phyloP scores from a whole-genome alignment of 371 early-diverging fungal genomes.

The Mortierella sp. region DNA sequence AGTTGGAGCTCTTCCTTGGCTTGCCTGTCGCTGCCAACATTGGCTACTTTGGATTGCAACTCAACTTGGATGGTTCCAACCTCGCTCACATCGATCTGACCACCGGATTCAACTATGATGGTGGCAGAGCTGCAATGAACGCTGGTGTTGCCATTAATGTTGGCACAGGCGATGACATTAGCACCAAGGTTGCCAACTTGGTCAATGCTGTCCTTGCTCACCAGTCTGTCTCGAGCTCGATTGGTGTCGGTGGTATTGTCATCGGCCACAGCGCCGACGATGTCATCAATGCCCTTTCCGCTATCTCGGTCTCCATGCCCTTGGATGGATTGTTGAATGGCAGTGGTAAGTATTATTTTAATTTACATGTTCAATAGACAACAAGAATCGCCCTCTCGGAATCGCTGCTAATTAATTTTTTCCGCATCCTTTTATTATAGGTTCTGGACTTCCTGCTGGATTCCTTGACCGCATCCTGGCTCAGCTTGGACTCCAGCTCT shows the following conservation, averaged over 20 bases:
- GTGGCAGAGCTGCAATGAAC: slow-evolving; percentile 36
- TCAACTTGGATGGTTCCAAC: slow-evolving; percentile 33
- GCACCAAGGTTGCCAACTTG: slow-evolving; percentile 37
- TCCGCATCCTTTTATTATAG: slow-evolving; percentile 1
- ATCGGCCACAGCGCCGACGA: slow-evolving; percentile 32
- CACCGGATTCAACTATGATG: slow-evolving; percentile 34
- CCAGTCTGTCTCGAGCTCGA: slow-evolving; percentile 33
- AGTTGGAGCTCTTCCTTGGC: slow-evolving; percentile 49
- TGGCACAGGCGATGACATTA: slow-evolving; percentile 38
- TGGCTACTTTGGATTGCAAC: slow-evolving; percentile 45
- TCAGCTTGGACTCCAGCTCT: slow-evolving; percentile 39
- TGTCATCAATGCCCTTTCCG: slow-evolving; percentile 39
- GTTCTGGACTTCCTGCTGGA: slow-evolving; percentile 23
- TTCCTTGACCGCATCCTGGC: slow-evolving; percentile 26
- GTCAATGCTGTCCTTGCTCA: slow-evolving; percentile 48
- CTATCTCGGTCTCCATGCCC: slow-evolving; percentile 26
- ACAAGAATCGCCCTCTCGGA: no score
- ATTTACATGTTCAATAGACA: neutral
- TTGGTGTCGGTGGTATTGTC: slow-evolving; percentile 38
- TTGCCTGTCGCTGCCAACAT: slow-evolving; percentile 47
- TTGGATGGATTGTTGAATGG: slow-evolving; percentile 33
- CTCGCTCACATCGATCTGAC: slow-evolving; percentile 42
- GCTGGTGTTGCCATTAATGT: slow-evolving; percentile 32
- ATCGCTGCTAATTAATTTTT: neutral
- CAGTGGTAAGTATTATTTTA: slow-evolving; percentile 11